Conservation (phyloP, 2,329 filamentous ascomycete species). For the Teratosphaeria pseudoeucalypti region DNA sequence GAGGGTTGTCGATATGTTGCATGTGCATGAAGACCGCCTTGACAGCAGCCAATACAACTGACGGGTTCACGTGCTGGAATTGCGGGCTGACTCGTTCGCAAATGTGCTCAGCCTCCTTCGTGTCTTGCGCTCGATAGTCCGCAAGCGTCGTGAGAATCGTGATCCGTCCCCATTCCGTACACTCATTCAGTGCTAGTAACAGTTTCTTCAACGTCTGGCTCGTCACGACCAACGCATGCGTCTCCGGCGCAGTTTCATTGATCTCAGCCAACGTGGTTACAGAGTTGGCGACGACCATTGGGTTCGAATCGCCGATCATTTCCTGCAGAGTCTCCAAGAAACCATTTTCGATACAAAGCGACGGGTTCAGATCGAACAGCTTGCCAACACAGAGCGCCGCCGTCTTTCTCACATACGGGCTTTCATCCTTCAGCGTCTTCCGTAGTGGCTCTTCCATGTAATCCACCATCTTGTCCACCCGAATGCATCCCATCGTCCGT, state of each 20-base stretch:
- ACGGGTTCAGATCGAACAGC: slow-evolving; percentile 86
- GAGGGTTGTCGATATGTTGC: slow-evolving; percentile 61
- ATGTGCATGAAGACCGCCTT: slow-evolving; percentile 98
- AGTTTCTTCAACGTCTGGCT: slow-evolving; percentile 83
- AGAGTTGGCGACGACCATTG: slow-evolving; percentile 97
- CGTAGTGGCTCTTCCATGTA: slow-evolving; percentile 98
- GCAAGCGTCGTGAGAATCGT: slow-evolving; percentile 85
- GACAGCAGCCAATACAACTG: slow-evolving; percentile 91
- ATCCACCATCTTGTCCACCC: slow-evolving; percentile 98
- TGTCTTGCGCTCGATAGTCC: slow-evolving; percentile 74
- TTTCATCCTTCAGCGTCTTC: slow-evolving; percentile 94
- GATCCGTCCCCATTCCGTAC: slow-evolving; percentile 95
- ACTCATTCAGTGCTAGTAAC: slow-evolving; percentile 92
- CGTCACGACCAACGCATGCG: slow-evolving; percentile 73
- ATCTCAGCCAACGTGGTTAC: slow-evolving; percentile 92
- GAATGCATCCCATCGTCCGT: slow-evolving; percentile 95
- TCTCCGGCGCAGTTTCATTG: slow-evolving; percentile 79
- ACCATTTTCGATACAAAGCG: slow-evolving; percentile 90
- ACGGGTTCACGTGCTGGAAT: slow-evolving; percentile 96
- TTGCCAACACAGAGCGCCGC: slow-evolving; percentile 97
- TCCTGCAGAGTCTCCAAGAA: slow-evolving; percentile 92
- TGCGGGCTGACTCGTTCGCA: slow-evolving; percentile 93
- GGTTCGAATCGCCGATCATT: slow-evolving; percentile 92
- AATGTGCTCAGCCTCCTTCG: slow-evolving; percentile 95
- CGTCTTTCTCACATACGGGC: slow-evolving; percentile 95